Evolutionary conservation across 345 rosid species (phyloP).

Genomic region (Citropsis articulata): DNA sequence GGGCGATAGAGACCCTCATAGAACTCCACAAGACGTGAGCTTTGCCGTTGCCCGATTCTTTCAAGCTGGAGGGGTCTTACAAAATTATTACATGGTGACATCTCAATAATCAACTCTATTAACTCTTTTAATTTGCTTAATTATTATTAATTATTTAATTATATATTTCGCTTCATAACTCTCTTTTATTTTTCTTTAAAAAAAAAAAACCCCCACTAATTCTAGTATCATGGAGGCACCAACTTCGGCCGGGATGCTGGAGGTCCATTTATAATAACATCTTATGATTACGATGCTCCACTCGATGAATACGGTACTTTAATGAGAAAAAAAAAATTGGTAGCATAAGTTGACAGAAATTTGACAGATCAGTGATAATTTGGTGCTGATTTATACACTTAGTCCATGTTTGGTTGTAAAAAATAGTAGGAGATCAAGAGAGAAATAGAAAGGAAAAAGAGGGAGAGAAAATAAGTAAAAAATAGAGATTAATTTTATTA

Average conservation of each 20-base stretch:
- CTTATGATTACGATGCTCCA: constrained; percentile 45
- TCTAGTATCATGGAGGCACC: no score
- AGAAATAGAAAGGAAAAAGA: no score
- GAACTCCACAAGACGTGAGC: not conserved
- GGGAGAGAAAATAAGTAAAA: fast-evolving
- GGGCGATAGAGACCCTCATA: not conserved
- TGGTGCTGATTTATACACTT: no score
- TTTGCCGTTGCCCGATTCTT: not conserved
- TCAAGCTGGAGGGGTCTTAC: not conserved
- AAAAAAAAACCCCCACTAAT: no score
- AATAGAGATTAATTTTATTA: no score
- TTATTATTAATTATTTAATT: not conserved
- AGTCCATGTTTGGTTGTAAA: fast-evolving
- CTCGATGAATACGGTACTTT: constrained; percentile 38
- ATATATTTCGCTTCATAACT: not conserved
- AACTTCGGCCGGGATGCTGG: no score
- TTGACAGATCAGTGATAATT: no score
- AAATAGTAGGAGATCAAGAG: fast-evolving
- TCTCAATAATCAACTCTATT: not conserved
- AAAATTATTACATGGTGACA: not conserved
- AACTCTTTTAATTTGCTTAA: not conserved
- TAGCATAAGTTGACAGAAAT: no score
- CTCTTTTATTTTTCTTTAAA: no score
- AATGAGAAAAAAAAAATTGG: no score
- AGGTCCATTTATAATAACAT: no score